Evolutionary conservation across 805 yeast genomes (phyloP), one percentile per base, ranked within the genome.

Genomic region (Candida koratica): DNA sequence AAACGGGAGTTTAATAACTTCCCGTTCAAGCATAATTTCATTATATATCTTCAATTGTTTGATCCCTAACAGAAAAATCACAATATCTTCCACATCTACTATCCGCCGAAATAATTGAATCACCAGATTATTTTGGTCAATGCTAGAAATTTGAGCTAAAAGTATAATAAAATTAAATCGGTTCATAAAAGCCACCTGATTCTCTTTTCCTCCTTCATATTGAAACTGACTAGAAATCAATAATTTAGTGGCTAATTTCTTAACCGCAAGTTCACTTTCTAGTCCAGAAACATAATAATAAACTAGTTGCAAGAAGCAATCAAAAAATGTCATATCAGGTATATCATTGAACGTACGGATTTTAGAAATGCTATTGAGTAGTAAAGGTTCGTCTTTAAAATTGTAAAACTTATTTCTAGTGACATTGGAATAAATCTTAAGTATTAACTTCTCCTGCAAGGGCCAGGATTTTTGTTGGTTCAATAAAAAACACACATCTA

Each of bases 181-280:
- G 38, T 67, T 67, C 18, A 56, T 45, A 35, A 56, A 66, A 55
- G 61, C 61, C 4, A 52, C 51, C 28, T 49, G 54, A 31, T 56
- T 55, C 6, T 39, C 45, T 33, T 48, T 48, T 8, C 53, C 59
- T 14, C 47, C 49, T 17, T 49, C 49, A 33, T 61, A 64, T 3
- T 45, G 51, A 30, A 52, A 64, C 28, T 56, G 60, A 35, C 71
- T 65, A 1, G 71, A 62, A 0, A 63, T 58, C 23, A 65, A 51
- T 23, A 67, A 41, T 38, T 67, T 66, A 6, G 62, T 56, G 1
- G 61, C 49, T 17, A 67, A 44, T 32, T 58, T 51, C 34, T 48
- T 61, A 34, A 46, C 53, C 35, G 45, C 52, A 24, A 40, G 45
- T 14, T 36, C 38, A 14, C 37, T 29, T 2, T 53, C 47, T 17